Conservation (phyloP, 2,329 filamentous ascomycete genomes). For the Intubia oerlemansii region DNA sequence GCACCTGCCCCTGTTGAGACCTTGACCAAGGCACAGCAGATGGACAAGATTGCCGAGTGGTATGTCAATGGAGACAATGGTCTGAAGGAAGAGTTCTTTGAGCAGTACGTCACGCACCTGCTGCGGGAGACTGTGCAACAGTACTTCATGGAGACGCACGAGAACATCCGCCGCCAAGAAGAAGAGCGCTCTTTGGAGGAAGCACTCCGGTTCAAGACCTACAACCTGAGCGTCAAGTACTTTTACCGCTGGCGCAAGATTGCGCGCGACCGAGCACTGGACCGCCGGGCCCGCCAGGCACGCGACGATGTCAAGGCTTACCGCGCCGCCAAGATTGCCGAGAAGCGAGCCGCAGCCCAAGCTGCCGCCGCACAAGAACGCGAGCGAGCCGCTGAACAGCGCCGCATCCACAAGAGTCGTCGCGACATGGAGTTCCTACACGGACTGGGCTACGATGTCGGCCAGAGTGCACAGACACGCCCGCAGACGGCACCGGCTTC, state of each 20-base stretch:
- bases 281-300: slow-evolving; percentile 27
- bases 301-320: slow-evolving; percentile 25
- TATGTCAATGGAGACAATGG: slow-evolving; percentile 31
- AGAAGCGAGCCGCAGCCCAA: slow-evolving; percentile 14
- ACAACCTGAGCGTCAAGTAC: slow-evolving; percentile 29
- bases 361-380: slow-evolving; percentile 15
- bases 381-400: slow-evolving; percentile 4
- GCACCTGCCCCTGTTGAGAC: slow-evolving; percentile 6
- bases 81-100: slow-evolving; percentile 27
- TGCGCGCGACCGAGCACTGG: slow-evolving; percentile 24
- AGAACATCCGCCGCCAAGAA: slow-evolving; percentile 22
- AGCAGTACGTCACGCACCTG: slow-evolving; percentile 22
- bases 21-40: slow-evolving; percentile 16
- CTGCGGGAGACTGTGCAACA: slow-evolving; percentile 20
- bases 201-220: slow-evolving; percentile 24
- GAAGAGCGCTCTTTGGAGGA: slow-evolving; percentile 24
- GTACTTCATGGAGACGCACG: slow-evolving; percentile 19
- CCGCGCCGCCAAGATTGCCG: slow-evolving; percentile 12
- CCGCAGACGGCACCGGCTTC: no score
- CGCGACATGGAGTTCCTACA: slow-evolving; percentile 20
- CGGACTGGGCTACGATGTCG: no score
- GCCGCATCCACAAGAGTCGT: slow-evolving; percentile 10
- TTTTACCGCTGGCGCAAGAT: slow-evolving; percentile 34
- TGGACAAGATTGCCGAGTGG: slow-evolving; percentile 31
- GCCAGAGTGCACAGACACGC: no score